Conservation (phyloP, 345 rosid species). For the Carallia brachiata region DNA sequence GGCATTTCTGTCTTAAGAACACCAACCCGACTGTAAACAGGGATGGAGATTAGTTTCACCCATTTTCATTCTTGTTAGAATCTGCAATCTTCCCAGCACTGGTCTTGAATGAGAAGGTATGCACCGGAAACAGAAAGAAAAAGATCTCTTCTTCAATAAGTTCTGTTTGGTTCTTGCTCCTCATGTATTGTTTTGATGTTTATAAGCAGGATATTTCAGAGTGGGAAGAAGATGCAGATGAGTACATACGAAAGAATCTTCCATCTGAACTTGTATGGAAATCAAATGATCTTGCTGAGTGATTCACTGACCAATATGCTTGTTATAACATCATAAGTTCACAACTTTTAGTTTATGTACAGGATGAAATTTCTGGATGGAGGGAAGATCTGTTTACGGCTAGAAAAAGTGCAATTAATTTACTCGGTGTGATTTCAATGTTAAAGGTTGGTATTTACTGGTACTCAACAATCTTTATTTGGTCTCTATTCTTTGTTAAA, state of each 20-base stretch:
- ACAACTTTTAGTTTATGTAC: slow-evolving; percentile 13
- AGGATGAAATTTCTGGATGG: slow-evolving; percentile 93
- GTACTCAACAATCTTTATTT: slow-evolving; percentile 10
- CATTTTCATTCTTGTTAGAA: slow-evolving; percentile 67
- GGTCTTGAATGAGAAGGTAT: slow-evolving; percentile 70
- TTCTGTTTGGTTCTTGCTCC: slow-evolving; percentile 3
- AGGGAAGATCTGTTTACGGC: slow-evolving; percentile 84
- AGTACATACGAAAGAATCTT: slow-evolving; percentile 76
- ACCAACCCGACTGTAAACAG: slow-evolving; percentile 38
- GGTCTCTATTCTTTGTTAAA: slow-evolving; percentile 10
- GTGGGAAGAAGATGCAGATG: slow-evolving; percentile 91
- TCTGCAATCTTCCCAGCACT: slow-evolving; percentile 76
- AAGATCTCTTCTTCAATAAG: slow-evolving; percentile 5
- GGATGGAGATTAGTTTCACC: slow-evolving; percentile 95
- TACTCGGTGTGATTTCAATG: slow-evolving; percentile 77
- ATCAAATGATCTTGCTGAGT: slow-evolving; percentile 10
- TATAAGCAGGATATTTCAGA: slow-evolving; percentile 65
- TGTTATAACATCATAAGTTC: neutral
- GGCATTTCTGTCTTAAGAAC: slow-evolving; percentile 3
- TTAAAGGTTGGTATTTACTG: slow-evolving; percentile 52
- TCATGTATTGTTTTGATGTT: slow-evolving; percentile 13
- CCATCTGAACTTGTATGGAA: slow-evolving; percentile 76
- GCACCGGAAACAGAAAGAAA: slow-evolving; percentile 8
- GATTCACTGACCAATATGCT: slow-evolving; percentile 9
- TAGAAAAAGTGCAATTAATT: slow-evolving; percentile 82